These are phyloP conservation scores for Stevia rebaudiana DNA, from an alignment of 140 eudicot species.

Conservation along the genomic window DNA sequence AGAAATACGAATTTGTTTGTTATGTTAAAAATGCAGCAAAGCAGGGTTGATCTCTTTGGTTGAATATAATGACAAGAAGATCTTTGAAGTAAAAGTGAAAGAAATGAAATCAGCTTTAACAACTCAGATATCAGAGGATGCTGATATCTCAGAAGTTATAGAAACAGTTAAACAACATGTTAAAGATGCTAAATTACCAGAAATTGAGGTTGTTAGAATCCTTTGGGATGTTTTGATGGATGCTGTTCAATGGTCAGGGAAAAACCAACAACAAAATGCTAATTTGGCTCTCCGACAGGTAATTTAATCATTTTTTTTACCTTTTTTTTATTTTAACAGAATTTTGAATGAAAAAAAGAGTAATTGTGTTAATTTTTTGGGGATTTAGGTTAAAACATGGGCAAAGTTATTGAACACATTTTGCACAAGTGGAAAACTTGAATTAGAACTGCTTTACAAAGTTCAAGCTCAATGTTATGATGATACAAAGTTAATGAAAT, in stretches of 20 bases:
- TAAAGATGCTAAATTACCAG: conserved; percentile 95
- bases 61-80: conserved; percentile 79
- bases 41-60: conserved; percentile 75
- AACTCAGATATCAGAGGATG: conserved; percentile 78
- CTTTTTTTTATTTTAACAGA: neutral
- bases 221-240: conserved; percentile 99
- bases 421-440: conserved; percentile 91
- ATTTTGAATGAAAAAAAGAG: neutral
- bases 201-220: conserved; percentile 75
- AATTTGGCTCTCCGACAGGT: conserved; percentile 95
- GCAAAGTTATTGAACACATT: conserved; percentile 66
- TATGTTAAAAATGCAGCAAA: conserved; percentile 44
- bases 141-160: conserved; percentile 78
- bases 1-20: neutral
- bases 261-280: conserved; percentile 97
- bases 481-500: conserved; percentile 88
- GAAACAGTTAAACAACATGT: conserved; percentile 91
- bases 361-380: neutral
- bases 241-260: conserved; percentile 98
- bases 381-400: conserved; percentile 80
- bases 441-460: conserved; percentile 80
- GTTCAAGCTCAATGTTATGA: conserved; percentile 96
- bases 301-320: neutral
- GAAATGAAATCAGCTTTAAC: conserved; percentile 92
- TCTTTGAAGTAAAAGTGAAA: conserved; percentile 89